phyloP scores from a whole-genome alignment of 306 rosid genomes.

The Boehmeria nivea region DNA sequence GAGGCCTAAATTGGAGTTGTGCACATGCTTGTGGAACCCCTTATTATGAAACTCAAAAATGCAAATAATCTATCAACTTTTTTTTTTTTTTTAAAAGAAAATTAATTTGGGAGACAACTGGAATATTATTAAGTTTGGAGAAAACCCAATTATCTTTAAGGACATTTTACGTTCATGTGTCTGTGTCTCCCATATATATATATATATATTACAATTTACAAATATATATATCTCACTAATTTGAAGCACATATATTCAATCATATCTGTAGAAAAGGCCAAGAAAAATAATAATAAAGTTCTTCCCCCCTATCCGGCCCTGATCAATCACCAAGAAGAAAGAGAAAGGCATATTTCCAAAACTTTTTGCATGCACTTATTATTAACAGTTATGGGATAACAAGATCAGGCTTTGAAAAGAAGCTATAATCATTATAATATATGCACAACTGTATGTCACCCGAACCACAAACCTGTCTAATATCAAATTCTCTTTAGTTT shows the following conservation, averaged over 20 bases:
- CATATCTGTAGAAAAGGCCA: background rate
- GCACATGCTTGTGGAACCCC: no score
- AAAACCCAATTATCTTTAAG: background rate
- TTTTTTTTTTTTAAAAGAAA: no score
- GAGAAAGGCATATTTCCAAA: background rate
- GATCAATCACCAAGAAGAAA: background rate
- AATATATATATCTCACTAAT: no score
- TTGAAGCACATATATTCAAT: background rate
- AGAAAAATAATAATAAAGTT: slow-evolving; percentile 4
- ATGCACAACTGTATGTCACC: slow-evolving; percentile 50
- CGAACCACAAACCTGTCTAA: slow-evolving; percentile 41
- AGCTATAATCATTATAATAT: slow-evolving; percentile 31
- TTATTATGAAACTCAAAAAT: no score
- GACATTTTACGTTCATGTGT: no score
- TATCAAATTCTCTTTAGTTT: slow-evolving; percentile 16
- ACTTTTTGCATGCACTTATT: slow-evolving; percentile 8
- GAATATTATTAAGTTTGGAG: no score
- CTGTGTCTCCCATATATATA: no score
- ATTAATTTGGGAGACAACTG: no score
- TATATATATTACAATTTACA: no score
- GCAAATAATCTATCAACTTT: no score
- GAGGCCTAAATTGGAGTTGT: no score
- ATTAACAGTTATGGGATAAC: slow-evolving; percentile 9
- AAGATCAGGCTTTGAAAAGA: slow-evolving; percentile 27
- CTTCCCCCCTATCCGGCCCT: slow-evolving; percentile 12